Base-by-base conservation (phyloP, 352 stramenopile genomes). In the Pythium coloratum region DNA sequence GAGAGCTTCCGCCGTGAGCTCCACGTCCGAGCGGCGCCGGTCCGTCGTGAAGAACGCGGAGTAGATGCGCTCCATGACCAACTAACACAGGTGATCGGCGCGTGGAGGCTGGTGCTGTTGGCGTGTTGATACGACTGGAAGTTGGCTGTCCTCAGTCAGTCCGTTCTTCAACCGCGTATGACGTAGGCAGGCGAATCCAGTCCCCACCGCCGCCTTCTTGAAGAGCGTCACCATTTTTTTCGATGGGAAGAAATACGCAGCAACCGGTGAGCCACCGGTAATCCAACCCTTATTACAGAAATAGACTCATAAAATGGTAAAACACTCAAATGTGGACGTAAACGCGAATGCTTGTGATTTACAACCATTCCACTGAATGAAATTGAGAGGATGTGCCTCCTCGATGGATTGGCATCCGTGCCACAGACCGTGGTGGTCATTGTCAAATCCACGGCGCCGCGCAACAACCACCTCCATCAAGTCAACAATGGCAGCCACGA, bases 21-120 rank as follows among this genome's bases (percentile, higher is more conserved):
- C 67, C 26, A 60, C 24, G 69, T 72, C 67, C 38, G 51, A 58
- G 77, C 67, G 66, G 33, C 80, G 72, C 9, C 76, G 75, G 53
- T 88, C 80, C 53, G 61, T 66, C 36, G 77, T 85, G 69, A 95
- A 95, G 61, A 95, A 91, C 49, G 88, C 88, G 62, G 88, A 95
- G 72, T 95, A 95, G 55, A 95, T 82, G 38, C 88, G 88, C 73
- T 95, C 86, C 86, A 95, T 95, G 24, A 49, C 28, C 10, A 24
- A n/a, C 44, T 20, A 24, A 24, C 20, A 24, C 20, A 24, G 20
- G 20, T 24, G 20, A 24, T 24, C 20, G 20, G 20, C 20, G 20
- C 20, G 20, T 24, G 20, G 20, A 24, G 20, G 20, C 20, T 24
- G 20, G 20, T 24, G 20, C 42, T 10, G 20, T 53, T 60, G 34